Conservation (phyloP, 73 alveolate species). For the Blepharisma stoltei region DNA sequence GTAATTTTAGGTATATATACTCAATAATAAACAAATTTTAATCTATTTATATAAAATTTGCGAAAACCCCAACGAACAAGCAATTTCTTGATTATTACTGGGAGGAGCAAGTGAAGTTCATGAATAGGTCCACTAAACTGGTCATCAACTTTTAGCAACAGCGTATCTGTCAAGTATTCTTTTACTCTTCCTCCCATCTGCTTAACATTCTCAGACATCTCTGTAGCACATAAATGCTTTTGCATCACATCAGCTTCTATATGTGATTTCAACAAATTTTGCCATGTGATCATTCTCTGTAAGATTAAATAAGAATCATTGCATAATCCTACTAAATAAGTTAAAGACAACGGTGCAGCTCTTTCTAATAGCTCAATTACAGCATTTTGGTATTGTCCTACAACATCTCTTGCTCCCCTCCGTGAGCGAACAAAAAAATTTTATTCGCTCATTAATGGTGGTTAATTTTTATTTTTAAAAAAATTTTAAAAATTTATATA, state of each 20-base stretch:
- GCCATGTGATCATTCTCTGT: conserved; percentile 43
- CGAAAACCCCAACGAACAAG: too few species aligned
- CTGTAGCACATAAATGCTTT: conserved; percentile 42
- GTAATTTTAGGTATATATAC: too few species aligned
- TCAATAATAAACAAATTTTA: too few species aligned
- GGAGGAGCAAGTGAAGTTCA: conserved; percentile 23
- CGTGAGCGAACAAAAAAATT: too few species aligned
- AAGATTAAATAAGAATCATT: conserved; percentile 44
- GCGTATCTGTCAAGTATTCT: conserved; percentile 39
- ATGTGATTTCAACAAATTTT: conserved; percentile 44
- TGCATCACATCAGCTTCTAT: conserved; percentile 54
- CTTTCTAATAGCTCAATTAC: conserved; percentile 35
- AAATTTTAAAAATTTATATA: too few species aligned
- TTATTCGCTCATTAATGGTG: too few species aligned
- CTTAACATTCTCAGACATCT: conserved; percentile 44
- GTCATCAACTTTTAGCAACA: background rate
- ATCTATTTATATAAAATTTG: too few species aligned
- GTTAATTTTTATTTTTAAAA: too few species aligned
- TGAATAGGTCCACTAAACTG: background rate
- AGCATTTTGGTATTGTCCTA: background rate
- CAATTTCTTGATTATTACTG: too few species aligned
- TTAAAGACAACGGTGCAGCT: conserved; percentile 40
- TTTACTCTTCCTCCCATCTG: conserved; percentile 43
- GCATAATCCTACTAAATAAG: conserved; percentile 36
- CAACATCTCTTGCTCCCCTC: conserved; percentile 30